Conservation (phyloP, 305 asterid genomes). For the Solanum hybrid region DNA sequence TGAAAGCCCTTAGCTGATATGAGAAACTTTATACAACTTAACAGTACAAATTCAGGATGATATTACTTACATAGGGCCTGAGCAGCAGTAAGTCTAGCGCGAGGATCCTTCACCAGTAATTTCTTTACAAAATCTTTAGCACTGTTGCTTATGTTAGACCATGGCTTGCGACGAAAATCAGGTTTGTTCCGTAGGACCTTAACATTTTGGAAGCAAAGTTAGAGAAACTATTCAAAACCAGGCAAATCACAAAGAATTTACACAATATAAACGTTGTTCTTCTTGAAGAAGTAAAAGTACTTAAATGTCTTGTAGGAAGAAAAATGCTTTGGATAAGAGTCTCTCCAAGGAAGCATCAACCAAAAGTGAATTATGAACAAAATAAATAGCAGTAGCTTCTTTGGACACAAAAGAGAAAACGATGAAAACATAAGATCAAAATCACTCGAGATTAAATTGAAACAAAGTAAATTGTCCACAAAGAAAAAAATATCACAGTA, state of each 20-base stretch:
- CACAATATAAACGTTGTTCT: neutral
- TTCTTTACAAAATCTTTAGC: constrained; percentile 84
- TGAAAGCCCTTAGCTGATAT: neutral
- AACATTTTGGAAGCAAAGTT: neutral
- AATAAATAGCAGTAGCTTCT: neutral
- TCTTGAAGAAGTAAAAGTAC: neutral
- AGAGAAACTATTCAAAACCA: neutral
- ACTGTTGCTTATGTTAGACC: constrained; percentile 67
- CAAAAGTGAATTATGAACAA: neutral
- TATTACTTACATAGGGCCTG: constrained; percentile 69
- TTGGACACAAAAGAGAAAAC: neutral
- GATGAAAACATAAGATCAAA: neutral
- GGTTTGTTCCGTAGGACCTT: constrained; percentile 81
- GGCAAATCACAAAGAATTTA: neutral
- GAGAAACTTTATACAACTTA: neutral
- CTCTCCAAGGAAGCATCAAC: neutral
- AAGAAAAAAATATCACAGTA: neutral
- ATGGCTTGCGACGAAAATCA: constrained; percentile 78
- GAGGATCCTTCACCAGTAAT: constrained; percentile 70
- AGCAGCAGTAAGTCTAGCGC: constrained; percentile 86
- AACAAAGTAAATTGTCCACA: neutral
- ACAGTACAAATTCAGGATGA: neutral
- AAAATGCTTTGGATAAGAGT: neutral
- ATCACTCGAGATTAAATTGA: neutral
- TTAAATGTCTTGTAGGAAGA: neutral